These are phyloP conservation scores for Eucalyptus marginata DNA, from an alignment of 345 rosid genomes.

Conservation along the genomic window DNA sequence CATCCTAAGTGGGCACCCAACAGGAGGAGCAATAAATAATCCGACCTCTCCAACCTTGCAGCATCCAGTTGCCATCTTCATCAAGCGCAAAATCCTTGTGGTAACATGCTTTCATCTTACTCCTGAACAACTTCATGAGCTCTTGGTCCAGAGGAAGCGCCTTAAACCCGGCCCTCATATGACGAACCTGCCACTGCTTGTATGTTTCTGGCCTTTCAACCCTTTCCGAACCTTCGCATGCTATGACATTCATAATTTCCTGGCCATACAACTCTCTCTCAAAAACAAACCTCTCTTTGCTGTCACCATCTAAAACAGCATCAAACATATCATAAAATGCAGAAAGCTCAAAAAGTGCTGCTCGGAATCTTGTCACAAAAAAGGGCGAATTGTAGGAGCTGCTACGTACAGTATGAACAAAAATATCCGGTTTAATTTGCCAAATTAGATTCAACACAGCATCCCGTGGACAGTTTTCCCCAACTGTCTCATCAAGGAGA, in stretches of 20 bases:
- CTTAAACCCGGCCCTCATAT: constrained; percentile 58
- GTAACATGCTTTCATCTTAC: constrained; percentile 33
- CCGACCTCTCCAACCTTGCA: constrained; percentile 90
- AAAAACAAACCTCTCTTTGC: constrained; percentile 29
- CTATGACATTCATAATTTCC: constrained; percentile 50
- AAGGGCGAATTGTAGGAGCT: constrained; percentile 19
- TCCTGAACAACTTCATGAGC: constrained; percentile 13
- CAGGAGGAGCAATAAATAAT: constrained; percentile 46
- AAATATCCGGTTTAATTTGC: constrained; percentile 10
- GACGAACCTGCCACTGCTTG: constrained; percentile 76
- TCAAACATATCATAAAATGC: constrained; percentile 55
- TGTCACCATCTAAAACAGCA: constrained; percentile 28
- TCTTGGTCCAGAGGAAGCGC: constrained; percentile 30
- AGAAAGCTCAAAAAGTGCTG: constrained; percentile 59
- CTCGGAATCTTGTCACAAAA: constrained; percentile 53
- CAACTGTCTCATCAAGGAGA: not conserved
- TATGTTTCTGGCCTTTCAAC: constrained; percentile 77
- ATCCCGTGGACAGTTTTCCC: constrained; percentile 1
- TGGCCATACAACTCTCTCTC: constrained; percentile 52
- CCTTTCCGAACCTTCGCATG: constrained; percentile 72
- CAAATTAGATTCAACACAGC: constrained; percentile 4
- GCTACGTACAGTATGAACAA: not conserved
- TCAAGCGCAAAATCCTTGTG: constrained; percentile 66
- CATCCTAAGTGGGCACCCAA: constrained; percentile 38
- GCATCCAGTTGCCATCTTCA: constrained; percentile 52